These are phyloP conservation scores for Coemansia interrupta DNA, from an alignment of 192 early-diverging fungal genomes.

Conservation along the genomic window DNA sequence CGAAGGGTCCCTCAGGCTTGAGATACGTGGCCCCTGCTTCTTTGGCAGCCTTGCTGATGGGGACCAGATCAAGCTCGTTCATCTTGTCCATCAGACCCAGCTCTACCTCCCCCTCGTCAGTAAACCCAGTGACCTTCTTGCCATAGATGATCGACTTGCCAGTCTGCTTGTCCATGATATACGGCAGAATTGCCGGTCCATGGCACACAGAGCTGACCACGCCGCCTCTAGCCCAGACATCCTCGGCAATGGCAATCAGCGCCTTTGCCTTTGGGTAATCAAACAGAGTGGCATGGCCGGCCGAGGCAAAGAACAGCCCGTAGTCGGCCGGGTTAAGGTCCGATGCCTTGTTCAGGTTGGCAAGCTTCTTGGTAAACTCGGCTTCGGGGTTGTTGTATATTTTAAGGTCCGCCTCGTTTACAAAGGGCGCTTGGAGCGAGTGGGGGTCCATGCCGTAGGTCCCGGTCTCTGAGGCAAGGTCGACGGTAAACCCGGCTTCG, in stretches of 20 bases:
- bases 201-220: slow-evolving; percentile 57
- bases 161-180: slow-evolving; percentile 55
- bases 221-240: slow-evolving; percentile 55
- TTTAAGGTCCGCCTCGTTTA: slow-evolving; percentile 36
- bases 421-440: slow-evolving; percentile 44
- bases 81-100: slow-evolving; percentile 46
- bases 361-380: slow-evolving; percentile 48
- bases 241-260: slow-evolving; percentile 52
- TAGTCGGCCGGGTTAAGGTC: slow-evolving; percentile 51
- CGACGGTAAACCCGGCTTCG: slow-evolving; percentile 53
- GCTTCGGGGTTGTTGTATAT: slow-evolving; percentile 35
- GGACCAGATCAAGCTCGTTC: slow-evolving; percentile 33
- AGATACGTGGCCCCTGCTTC: slow-evolving; percentile 57
- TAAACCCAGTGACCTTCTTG: slow-evolving; percentile 70
- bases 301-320: slow-evolving; percentile 57
- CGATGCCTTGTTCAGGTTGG: slow-evolving; percentile 44
- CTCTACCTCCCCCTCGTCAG: slow-evolving; percentile 62
- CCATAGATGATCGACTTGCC: slow-evolving; percentile 62
- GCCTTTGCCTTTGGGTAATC: slow-evolving; percentile 53
- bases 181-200: slow-evolving; percentile 65
- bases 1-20: slow-evolving; percentile 55
- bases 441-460: slow-evolving; percentile 54
- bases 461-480: slow-evolving; percentile 56
- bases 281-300: slow-evolving; percentile 55
- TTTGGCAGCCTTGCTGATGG: slow-evolving; percentile 41